phyloP scores from a whole-genome alignment of 306 rosid genomes.

The Abrus precatorius region DNA sequence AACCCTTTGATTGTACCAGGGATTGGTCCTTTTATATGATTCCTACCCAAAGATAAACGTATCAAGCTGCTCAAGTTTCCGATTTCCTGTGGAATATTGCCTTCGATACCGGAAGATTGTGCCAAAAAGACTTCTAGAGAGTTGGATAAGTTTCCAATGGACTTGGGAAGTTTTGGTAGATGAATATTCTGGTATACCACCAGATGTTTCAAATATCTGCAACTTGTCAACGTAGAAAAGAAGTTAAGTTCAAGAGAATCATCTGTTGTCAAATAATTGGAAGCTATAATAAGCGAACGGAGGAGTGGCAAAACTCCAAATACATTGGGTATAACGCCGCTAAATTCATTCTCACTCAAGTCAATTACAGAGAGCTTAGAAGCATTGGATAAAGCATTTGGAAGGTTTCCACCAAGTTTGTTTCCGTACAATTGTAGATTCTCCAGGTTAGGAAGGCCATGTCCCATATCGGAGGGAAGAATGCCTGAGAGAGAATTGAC shows the following conservation, averaged over 20 bases:
- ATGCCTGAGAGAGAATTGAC: conserved; percentile 14
- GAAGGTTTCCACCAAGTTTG: conserved; percentile 40
- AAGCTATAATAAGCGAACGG: neutral
- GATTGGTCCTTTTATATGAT: conserved; percentile 44
- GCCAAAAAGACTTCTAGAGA: conserved; percentile 6
- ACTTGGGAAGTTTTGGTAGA: conserved; percentile 23
- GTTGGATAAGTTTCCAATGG: conserved; percentile 40
- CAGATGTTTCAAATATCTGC: neutral
- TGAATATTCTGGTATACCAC: neutral
- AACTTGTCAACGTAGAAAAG: conserved; percentile 32
- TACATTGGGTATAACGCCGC: conserved; percentile 13
- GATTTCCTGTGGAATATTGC: conserved; percentile 40
- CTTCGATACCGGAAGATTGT: neutral
- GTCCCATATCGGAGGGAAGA: conserved; percentile 43
- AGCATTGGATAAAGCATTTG: conserved; percentile 41
- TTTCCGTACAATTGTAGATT: conserved; percentile 1
- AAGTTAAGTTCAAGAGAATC: conserved; percentile 22
- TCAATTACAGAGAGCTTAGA: conserved; percentile 26
- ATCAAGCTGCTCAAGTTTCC: conserved; percentile 48
- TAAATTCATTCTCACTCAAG: neutral
- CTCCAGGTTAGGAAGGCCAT: conserved; percentile 28
- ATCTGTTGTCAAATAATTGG: conserved; percentile 9
- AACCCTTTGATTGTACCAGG: conserved; percentile 41
- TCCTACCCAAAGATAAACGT: neutral
- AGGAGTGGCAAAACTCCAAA: conserved; percentile 27